A percentile compares a stretch with the other conserved stretches of the same genome.
These are phyloP conservation scores for Micractinium sp. DNA, from an alignment of 139 green algal species.

Conservation along the genomic window DNA sequence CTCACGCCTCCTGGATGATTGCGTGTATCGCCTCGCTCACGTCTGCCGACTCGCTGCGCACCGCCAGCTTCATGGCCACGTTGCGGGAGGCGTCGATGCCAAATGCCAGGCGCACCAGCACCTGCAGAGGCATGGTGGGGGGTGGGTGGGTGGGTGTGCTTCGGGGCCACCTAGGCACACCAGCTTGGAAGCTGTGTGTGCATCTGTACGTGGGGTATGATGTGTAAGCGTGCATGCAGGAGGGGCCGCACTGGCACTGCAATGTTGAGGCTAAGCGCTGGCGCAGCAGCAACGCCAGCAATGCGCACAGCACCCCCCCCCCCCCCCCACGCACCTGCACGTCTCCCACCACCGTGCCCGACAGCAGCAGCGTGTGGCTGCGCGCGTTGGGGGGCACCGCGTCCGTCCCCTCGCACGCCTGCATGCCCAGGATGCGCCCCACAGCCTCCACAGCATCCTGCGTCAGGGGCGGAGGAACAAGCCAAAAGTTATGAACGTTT, in stretches of 20 bases:
- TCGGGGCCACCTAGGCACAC: too few relatives aligned
- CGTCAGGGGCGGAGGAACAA: background rate
- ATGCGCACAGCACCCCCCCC: too few relatives aligned
- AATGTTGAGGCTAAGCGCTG: too few relatives aligned
- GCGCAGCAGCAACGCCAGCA: too few relatives aligned
- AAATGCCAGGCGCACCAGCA: constrained; percentile 89
- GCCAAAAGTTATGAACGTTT: background rate
- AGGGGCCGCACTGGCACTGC: too few relatives aligned
- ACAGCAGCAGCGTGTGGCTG: constrained; percentile 89
- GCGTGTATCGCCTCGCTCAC: constrained; percentile 85
- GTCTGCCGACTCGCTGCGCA: constrained; percentile 73
- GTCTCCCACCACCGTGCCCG: constrained; percentile 83
- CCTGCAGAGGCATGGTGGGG: constrained; percentile 20
- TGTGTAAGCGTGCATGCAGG: too few relatives aligned
- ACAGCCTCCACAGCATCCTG: constrained; percentile 94
- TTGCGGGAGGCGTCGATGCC: constrained; percentile 87
- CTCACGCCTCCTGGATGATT: constrained; percentile 88
- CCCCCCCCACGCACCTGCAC: constrained; percentile 28
- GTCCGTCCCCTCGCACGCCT: constrained; percentile 94
- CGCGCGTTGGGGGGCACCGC: constrained; percentile 92
- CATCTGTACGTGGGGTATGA: too few relatives aligned
- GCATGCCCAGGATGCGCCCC: constrained; percentile 89
- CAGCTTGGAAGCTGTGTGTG: too few relatives aligned
- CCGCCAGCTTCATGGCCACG: constrained; percentile 98
- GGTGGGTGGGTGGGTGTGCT: background rate